These are phyloP conservation scores for Monosporascus sp. DNA, from an alignment of 2,329 filamentous ascomycete species.

Conservation along the genomic window DNA sequence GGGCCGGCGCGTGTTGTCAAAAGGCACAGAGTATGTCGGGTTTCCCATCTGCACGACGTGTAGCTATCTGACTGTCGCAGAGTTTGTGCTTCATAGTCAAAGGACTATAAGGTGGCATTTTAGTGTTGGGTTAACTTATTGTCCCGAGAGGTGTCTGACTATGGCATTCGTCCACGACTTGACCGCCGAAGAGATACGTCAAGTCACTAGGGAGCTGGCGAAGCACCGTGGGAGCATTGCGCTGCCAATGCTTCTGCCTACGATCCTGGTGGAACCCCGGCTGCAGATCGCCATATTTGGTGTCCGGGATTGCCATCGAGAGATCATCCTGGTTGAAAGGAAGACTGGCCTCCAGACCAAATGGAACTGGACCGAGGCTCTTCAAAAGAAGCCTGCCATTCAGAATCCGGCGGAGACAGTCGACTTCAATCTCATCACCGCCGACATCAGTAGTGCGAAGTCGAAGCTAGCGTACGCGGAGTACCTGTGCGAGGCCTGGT, in stretches of 20 bases:
- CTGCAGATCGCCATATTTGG: background rate
- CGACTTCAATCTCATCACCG: background rate
- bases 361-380: background rate
- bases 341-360: background rate
- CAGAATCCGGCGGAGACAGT: background rate
- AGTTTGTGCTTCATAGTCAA: background rate
- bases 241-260: background rate
- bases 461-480: background rate
- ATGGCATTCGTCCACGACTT: background rate
- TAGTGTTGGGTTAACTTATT: background rate
- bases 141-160: background rate
- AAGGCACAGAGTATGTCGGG: background rate
- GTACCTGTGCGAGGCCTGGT: background rate
- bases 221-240: background rate
- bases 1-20: background rate
- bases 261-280: background rate
- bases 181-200: too few species aligned
- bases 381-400: background rate
- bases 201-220: background rate
- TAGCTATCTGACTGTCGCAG: background rate
- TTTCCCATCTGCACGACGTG: background rate
- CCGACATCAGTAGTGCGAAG: background rate
- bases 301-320: background rate
- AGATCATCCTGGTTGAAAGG: background rate
- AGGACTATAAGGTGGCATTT: background rate